Evolutionary conservation across 2,329 filamentous ascomycete genomes (phyloP), one percentile per base, ranked within the genome.

Genomic region (Phymatotrichopsis omnivora): DNA sequence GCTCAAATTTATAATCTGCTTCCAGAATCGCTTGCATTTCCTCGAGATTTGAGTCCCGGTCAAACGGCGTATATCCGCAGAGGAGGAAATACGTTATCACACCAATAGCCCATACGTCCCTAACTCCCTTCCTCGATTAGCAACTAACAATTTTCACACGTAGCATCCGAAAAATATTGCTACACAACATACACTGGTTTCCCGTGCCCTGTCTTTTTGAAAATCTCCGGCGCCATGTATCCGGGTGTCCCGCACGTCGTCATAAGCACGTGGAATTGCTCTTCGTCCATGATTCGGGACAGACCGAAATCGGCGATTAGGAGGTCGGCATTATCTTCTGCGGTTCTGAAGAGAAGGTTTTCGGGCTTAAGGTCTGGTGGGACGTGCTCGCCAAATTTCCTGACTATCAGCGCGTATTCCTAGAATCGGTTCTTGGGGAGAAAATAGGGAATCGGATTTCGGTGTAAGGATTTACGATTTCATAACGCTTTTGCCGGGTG

Each of bases 151-250:
- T 11, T 8, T 34, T 29, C n/a, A 28, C 45, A n/a, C 45, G 42
- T 37, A 34, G 10, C 29, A 17, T 36, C 19, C 27, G 24, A 28
- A 29, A 17, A 19, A 8, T 17, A 11, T 19, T 20, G 6, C 2
- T 20, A 33, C n/a, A 11, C n/a, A n/a, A 57, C 68, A 56, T 71
- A 78, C 75, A 98, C 91, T 57, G 91, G 87, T 66, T 96, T 98
- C 53, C 91, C 91, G 63, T 98, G 91, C 20, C 91, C 91, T 6
- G 82, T 87, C 71, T 98, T 98, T 66, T 94, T 94, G 69, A 98
- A 98, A 60, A 98, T 98, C 64, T 98, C 91, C 17, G 91, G 91
- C 2, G 91, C 91, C 91, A 98, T 98, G 67, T 98, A 98, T 37
- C 91, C 91, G 3, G 91, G 91, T 1, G 91, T 98, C 49, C 91